Conservation (phyloP, 305 asterid genomes). For the Fraxinus baroniana region DNA sequence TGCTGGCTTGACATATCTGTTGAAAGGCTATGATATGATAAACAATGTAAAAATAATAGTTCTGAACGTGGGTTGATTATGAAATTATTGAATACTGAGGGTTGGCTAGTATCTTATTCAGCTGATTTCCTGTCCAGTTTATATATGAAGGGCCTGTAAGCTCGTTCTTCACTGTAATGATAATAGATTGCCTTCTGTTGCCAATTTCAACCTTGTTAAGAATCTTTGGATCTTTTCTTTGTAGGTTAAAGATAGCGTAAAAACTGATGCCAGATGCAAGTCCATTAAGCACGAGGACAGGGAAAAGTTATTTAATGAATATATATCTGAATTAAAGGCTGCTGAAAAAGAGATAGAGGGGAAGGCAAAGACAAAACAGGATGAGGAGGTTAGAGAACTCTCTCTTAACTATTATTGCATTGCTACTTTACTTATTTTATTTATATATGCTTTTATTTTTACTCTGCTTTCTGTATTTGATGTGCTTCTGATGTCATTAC, state of each 20-base stretch:
- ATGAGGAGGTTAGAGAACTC: constrained; percentile 65
- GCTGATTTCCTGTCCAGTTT: neutral
- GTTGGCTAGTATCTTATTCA: neutral
- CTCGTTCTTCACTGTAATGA: neutral
- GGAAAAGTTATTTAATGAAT: constrained; percentile 76
- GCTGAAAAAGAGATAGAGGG: constrained; percentile 63
- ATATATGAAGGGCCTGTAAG: neutral
- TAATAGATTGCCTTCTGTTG: neutral
- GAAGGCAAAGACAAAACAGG: constrained; percentile 59
- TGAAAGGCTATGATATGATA: neutral
- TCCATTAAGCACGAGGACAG: constrained; percentile 81
- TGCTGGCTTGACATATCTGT: neutral
- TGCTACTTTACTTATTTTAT: constrained; percentile 18
- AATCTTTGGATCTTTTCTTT: constrained; percentile 23
- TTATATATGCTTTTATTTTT: constrained; percentile 3
- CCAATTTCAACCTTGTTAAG: neutral
- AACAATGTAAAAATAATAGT: neutral
- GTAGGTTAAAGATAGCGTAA: constrained; percentile 82
- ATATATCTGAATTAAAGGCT: constrained; percentile 68
- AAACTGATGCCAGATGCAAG: constrained; percentile 83
- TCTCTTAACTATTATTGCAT: constrained; percentile 7
- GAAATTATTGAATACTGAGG: neutral
- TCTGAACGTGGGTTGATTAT: neutral
- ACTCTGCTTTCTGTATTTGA: neutral
- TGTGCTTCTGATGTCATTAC: neutral